These are phyloP conservation scores for Geotrichum cucujoidarum DNA, from an alignment of 1,139 yeast species.

Conservation along the genomic window DNA sequence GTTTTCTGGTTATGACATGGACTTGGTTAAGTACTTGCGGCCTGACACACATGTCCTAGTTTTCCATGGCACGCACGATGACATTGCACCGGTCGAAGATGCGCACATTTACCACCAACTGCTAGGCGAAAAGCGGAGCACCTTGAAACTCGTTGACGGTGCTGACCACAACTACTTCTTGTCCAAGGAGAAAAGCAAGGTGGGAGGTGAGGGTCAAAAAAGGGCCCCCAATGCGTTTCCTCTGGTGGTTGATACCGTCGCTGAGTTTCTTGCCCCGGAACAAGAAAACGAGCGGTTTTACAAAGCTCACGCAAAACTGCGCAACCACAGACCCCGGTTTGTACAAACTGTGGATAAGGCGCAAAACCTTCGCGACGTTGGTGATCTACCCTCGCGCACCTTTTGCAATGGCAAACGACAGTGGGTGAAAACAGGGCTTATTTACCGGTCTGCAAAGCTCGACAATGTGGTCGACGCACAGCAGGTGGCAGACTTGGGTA, in stretches of 20 bases:
- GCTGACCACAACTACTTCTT: constrained; percentile 75
- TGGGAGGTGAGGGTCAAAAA: constrained; percentile 25
- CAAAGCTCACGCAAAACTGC: constrained; percentile 25
- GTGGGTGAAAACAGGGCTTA: constrained; percentile 48
- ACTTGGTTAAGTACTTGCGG: constrained; percentile 41
- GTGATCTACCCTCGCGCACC: constrained; percentile 54
- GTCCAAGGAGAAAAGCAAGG: constrained; percentile 1
- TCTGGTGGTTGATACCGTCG: constrained; percentile 49
- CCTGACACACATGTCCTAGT: constrained; percentile 52
- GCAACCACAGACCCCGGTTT: constrained; percentile 15
- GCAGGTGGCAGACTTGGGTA: constrained; percentile 38
- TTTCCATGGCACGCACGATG: constrained; percentile 67
- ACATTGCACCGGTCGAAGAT: constrained; percentile 60
- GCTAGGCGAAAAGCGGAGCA: constrained; percentile 52
- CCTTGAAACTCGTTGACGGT: constrained; percentile 51
- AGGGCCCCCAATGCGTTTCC: constrained; percentile 46
- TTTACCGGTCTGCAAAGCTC: constrained; percentile 56
- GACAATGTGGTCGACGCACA: constrained; percentile 6
- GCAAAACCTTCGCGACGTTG: constrained; percentile 70
- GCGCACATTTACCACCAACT: constrained; percentile 53
- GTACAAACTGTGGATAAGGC: constrained; percentile 43
- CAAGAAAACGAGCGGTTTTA: constrained; percentile 52
- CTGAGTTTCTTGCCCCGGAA: constrained; percentile 49
- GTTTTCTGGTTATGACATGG: constrained; percentile 49
- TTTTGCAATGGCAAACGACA: constrained; percentile 6